Conservation (phyloP, 345 rosid species). For the Viola odorata region DNA sequence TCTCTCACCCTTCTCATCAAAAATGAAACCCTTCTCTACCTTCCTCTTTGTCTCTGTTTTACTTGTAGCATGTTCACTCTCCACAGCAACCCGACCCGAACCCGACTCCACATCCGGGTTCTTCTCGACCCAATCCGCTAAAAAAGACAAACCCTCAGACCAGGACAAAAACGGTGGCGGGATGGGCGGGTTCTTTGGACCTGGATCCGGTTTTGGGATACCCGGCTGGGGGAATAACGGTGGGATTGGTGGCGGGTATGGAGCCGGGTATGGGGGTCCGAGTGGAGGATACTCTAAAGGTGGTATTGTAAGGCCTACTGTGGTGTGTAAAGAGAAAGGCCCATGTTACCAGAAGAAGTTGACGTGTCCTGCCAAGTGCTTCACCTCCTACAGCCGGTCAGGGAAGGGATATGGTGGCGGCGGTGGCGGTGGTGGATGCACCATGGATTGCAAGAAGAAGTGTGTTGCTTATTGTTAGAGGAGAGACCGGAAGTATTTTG, state of each 20-base stretch:
- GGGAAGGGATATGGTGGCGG: constrained; percentile 93
- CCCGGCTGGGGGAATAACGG: constrained; percentile 44
- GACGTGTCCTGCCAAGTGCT: constrained; percentile 91
- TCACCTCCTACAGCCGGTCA: constrained; percentile 71
- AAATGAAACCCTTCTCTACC: constrained; percentile 29
- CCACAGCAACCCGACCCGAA: constrained; percentile 38
- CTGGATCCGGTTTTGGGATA: constrained; percentile 41
- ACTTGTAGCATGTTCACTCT: constrained; percentile 27
- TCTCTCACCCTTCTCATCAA: background rate
- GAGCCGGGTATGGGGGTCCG: constrained; percentile 60
- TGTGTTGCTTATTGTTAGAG: constrained; percentile 76
- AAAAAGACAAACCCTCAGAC: constrained; percentile 13
- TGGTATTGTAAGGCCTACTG: constrained; percentile 53
- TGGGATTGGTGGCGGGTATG: constrained; percentile 62
- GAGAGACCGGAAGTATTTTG: background rate
- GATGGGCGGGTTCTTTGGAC: constrained; percentile 41
- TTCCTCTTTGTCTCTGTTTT: constrained; percentile 29
- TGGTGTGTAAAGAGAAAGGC: constrained; percentile 71
- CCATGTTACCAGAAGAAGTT: constrained; percentile 80
- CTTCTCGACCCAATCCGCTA: background rate
- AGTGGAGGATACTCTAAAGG: constrained; percentile 60
- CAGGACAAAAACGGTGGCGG: constrained; percentile 29
- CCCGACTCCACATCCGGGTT: constrained; percentile 15
- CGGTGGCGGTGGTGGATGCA: constrained; percentile 96
- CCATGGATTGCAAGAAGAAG: constrained; percentile 90